Evolutionary conservation across 139 green algal species (phyloP).

Genomic region (Auxenochlorella pyrenoidosa): DNA sequence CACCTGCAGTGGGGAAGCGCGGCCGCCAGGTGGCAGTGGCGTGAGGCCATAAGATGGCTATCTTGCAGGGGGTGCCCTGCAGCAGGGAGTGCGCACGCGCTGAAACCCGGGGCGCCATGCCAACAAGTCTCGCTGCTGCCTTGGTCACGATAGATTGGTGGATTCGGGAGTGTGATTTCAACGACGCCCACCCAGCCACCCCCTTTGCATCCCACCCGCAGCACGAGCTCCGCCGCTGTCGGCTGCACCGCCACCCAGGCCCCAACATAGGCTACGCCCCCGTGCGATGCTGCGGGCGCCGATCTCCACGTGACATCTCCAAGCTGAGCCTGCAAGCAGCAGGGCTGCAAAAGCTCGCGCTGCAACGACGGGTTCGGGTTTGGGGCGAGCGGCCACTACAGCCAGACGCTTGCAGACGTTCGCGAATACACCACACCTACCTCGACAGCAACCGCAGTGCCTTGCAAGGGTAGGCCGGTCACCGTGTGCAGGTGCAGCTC

Average conservation of each 20-base stretch:
- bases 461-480: background rate
- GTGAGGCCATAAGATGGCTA: no score
- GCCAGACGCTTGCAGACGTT: no score
- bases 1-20: background rate
- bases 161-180: no score
- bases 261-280: background rate
- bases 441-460: background rate
- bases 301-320: background rate
- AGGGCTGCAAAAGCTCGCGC: no score
- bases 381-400: background rate
- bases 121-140: no score
- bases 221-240: background rate
- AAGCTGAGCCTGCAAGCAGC: background rate
- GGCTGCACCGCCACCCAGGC: slow-evolving; percentile 27
- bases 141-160: no score
- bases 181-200: no score
- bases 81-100: no score
- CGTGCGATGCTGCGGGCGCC: background rate
- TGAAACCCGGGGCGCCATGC: no score
- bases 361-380: background rate
- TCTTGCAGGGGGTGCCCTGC: no score
- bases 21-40: no score
- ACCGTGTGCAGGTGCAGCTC: background rate
- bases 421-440: background rate
- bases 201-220: background rate